Base-by-base conservation (phyloP, 2,329 filamentous ascomycete species). In the Botrytis squamosa region DNA sequence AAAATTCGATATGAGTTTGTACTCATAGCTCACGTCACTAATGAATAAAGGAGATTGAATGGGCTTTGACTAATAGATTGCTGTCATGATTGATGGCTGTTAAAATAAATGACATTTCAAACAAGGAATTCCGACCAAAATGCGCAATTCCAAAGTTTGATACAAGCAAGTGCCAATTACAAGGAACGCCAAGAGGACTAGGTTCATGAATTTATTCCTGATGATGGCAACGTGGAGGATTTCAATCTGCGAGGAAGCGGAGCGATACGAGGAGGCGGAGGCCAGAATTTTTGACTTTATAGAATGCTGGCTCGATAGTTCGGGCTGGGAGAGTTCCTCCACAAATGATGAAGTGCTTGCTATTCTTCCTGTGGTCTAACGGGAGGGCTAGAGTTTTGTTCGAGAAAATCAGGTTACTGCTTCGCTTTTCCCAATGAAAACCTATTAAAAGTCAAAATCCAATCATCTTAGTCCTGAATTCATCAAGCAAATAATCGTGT, bases 391-490 rank as follows among this genome's bases (percentile, higher is more conserved):
- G 3, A 20, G 16, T 20, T 20, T 9, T 4, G 16, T 18, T 10
- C 29, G 16, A 33, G 29, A 6, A 33, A 3, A 59, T 33, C 16
- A 9, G 8, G 18, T 10, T 0, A 4, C 1, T 59, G 16, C 3
- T 33, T 16, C 8, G 16, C 29, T 1, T 18, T 33, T 20, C 12
- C 16, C 1, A 36, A 20, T 20, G 1, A 25, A 52, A 25, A 2
- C 4, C 1, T 33, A 2, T 6, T 1, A 0, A 33, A 16, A 33
- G 5, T 1, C 6, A 20, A 20, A 20, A 9, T 0, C 3, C 16
- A 4, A 4, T 36, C 8, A 20, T 10, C 2, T 10, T 1, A 33
- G 18, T 36, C 4, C 7, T 16, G 6, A 5, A 9, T 2, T 18
- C 1, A 29, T 29, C 29, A 29, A 29, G 29, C 29, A 29, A 29